A percentile compares a stretch with the other conserved stretches of the same genome.
Evolutionary conservation across 306 rosid genomes (phyloP).

Genomic region (Citrullus mucosospermus): DNA sequence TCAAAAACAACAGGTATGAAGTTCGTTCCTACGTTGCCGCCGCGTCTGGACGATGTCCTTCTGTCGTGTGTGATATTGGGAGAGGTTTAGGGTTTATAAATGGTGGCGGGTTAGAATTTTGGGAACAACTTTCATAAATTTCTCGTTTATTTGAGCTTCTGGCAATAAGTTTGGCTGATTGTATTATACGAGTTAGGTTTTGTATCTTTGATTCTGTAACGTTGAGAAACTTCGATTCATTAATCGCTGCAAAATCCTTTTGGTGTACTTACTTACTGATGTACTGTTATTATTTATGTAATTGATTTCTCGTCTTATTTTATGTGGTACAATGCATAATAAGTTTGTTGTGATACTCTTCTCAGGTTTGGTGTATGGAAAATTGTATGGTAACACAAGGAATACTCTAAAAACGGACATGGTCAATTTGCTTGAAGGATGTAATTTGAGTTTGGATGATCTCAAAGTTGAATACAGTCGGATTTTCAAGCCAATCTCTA

Average conservation of each 20-base stretch:
- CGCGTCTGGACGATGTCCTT: not conserved
- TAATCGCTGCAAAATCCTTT: not conserved
- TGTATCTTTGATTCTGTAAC: not conserved
- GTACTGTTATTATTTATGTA: not conserved
- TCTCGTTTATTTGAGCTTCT: not conserved
- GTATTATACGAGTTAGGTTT: not conserved
- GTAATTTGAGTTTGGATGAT: conserved; percentile 54
- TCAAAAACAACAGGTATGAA: conserved; percentile 23
- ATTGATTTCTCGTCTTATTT: not conserved
- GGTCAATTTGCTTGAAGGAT: conserved; percentile 50
- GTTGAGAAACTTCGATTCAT: not conserved
- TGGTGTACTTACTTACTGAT: not conserved
- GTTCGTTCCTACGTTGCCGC: not conserved
- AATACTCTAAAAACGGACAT: conserved; percentile 59
- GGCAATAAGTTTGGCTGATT: not conserved
- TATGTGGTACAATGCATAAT: conserved; percentile 3
- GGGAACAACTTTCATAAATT: not conserved
- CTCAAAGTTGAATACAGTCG: conserved; percentile 53
- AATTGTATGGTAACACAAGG: conserved; percentile 23
- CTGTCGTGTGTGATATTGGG: not conserved
- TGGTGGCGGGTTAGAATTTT: not conserved
- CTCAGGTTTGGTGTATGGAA: conserved; percentile 44
- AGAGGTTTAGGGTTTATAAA: conserved; percentile 14
- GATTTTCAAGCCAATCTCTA: conserved; percentile 21
- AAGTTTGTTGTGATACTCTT: not conserved